phyloP scores from a whole-genome alignment of 495 filamentous ascomycete genomes.

The Talaromyces thailandensis region DNA sequence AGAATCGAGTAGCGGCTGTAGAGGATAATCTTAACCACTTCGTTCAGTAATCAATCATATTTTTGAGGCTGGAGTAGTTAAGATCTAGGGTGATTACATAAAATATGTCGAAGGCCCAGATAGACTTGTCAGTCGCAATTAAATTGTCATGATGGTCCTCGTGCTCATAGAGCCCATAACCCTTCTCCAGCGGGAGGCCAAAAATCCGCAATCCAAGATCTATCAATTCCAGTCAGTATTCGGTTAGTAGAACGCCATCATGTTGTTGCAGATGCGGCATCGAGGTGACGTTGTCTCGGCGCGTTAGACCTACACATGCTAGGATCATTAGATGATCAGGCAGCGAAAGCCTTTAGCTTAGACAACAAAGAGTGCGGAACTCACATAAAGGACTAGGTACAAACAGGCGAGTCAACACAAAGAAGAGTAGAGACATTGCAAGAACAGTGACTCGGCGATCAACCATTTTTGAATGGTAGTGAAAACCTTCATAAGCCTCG shows the following conservation, averaged over 20 bases:
- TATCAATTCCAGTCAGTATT: neutral
- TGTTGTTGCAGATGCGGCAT: neutral
- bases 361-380: neutral
- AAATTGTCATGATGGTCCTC: neutral
- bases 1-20: slow-evolving; percentile 50
- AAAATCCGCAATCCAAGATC: neutral
- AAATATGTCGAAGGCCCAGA: neutral
- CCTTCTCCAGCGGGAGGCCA: neutral
- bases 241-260: neutral
- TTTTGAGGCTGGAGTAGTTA: neutral
- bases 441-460: neutral
- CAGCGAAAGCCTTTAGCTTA: neutral
- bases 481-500: neutral
- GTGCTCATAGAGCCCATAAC: neutral
- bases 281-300: neutral
- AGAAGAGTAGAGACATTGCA: neutral
- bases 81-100: neutral
- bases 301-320: neutral
- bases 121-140: neutral
- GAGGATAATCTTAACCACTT: neutral
- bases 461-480: neutral
- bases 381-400: neutral
- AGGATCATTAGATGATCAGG: neutral
- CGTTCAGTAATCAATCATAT: neutral
- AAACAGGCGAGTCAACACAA: neutral